Evolutionary conservation across 2,329 filamentous ascomycete species (phyloP), one percentile per base, ranked within the genome.

Genomic region (Tolypocladium album): DNA sequence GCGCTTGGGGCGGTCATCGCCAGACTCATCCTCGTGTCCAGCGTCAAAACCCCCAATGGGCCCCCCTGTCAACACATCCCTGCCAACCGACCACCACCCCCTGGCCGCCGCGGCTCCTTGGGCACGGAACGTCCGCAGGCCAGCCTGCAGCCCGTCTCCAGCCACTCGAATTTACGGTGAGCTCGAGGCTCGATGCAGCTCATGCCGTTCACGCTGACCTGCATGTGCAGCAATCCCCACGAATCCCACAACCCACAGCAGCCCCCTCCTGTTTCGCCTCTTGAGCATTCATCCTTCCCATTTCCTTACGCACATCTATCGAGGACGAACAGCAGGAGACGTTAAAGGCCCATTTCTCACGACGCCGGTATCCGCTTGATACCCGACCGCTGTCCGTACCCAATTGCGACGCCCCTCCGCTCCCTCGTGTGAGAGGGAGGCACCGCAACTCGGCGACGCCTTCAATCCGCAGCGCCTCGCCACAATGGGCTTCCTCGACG

Each of bases 401-500:
- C 27, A 12, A 31, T 8, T 31, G 47, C 3, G 9, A n/a, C 27
- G 50, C 7, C 27, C 17, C 40, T 40, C 40, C 40, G 8, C 40
- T 43, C 43, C 50, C 50, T 17, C 50, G 17, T 17, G 3, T 36
- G 47, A 13, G 27, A 52, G 27, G 17, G 50, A 53, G 27, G 17
- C 17, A 40, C 47, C 3, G 20, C 17, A 36, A 12, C 36, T 42
- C 50, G 34, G 20, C 38, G 17, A 42, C 34, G 12, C 36, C 55
- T 42, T 39, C 55, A 2, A 20, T 13, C 6, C 55, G n/a, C 22
- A n/a, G 22, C 55, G 36, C 13, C 55, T 59, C 56, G 52, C 55
- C 58, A 57, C 57, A 40, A 71, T 71, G 70, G 70, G 70, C 64
- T 74, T 75, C 66, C 66, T 74, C 63, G 70, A 73, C 62, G 68